These are phyloP conservation scores for Triangularia setosa DNA, from an alignment of 2,329 filamentous ascomycete species.

Conservation along the genomic window DNA sequence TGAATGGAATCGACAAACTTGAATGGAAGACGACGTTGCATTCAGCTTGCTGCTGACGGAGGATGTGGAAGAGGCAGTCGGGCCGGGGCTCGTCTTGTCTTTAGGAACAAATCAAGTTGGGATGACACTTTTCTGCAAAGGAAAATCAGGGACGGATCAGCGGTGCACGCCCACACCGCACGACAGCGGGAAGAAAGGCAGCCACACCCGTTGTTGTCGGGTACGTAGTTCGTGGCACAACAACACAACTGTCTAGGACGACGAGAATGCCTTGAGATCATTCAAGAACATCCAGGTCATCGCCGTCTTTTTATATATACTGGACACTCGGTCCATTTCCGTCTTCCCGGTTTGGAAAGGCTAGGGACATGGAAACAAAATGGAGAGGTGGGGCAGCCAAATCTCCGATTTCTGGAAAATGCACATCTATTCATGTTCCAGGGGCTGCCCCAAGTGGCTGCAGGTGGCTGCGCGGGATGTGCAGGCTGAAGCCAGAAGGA, in stretches of 20 bases:
- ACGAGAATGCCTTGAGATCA: no score
- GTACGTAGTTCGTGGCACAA: not conserved
- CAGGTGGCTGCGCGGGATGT: not conserved
- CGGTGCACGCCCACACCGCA: not conserved
- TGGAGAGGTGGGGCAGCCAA: not conserved
- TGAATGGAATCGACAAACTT: not conserved
- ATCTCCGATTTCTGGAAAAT: not conserved
- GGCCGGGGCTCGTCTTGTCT: not conserved
- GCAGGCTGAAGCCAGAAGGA: not conserved
- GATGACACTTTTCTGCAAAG: not conserved
- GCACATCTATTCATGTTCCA: not conserved
- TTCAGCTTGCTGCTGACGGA: not conserved
- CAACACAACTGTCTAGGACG: not conserved
- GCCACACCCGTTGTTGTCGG: not conserved
- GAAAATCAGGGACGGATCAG: not conserved
- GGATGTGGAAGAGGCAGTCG: not conserved
- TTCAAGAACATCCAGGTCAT: no score
- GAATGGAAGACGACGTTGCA: not conserved
- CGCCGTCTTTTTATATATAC: not conserved
- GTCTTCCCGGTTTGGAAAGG: not conserved
- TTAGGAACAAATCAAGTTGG: not conserved
- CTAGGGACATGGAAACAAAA: not conserved
- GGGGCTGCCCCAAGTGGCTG: not conserved
- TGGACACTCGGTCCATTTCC: no score
- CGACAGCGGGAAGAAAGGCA: constrained; percentile 1